Evolutionary conservation across 2,329 filamentous ascomycete genomes (phyloP), one percentile per base, ranked within the genome.

Genomic region (Aspergillus sp.): DNA sequence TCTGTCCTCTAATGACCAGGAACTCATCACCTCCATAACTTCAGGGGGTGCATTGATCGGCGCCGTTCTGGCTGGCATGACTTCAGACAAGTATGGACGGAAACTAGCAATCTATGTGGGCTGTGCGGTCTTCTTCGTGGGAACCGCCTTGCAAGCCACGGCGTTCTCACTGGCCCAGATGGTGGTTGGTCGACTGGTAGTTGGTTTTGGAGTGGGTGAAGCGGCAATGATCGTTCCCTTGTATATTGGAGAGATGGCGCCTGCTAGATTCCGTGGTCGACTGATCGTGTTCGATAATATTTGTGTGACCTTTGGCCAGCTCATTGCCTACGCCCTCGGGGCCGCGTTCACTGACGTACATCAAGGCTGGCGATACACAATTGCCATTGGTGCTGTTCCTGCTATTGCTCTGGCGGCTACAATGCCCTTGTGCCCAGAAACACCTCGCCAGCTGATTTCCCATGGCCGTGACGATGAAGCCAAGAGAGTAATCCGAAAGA

Each of bases 301-400:
- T 19, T 53, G 50, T 19, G 50, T 53, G 30, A 53, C 50, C 11
- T 53, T 53, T 53, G 50, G 50, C 17, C 50, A 53, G 19, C 50
- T 53, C 32, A 53, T 53, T 53, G 30, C 50, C 5, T 53, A 53
- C 25, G 50, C 50, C 32, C 50, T 81, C 3, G 78, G 77, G 21
- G 78, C 77, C 1, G 75, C 67, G 0, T 78, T 81, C 38, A 70
- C 76, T 1, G 47, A 77, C 2, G 75, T 81, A 0, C 62, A 70
- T 8, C 69, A 77, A n/a, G 81, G 79, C n/a, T 84, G 81, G 82
- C 67, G 81, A 57, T 80, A 77, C 44, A 83, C 82, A 71, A 79
- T 82, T 6, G 81, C 73, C 0, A 70, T 78, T 2, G 81, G 82
- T 27, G 81, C 73, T 2, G 54, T 79, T 1, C 82, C 82, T 2